Evolutionary conservation across 345 rosid species (phyloP), one percentile per base, ranked within the genome.

Genomic region (Fremontodendron californicum): DNA sequence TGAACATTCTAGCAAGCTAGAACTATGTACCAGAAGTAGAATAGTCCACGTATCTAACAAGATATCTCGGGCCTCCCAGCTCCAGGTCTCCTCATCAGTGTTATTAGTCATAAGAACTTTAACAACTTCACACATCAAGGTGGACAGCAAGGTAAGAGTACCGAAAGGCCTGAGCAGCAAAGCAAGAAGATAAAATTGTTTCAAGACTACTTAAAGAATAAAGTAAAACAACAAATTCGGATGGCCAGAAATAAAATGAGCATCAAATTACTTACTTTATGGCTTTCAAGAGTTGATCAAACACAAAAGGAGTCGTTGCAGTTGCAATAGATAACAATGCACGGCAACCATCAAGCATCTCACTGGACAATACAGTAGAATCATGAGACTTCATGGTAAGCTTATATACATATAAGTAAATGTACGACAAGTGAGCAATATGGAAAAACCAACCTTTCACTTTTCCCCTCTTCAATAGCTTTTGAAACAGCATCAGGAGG

Each of bases 281-380:
- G 37, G 94, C 87, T 87, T 86, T 93, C 76, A 92, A 81, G 84
- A 96, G 96, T 81, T 79, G 89, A 80, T 96, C 92, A 91, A 96
- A 92, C 61, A 82, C 77, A 79, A 78, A 76, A 69, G 97, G 91
- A 60, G 82, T 82, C 55, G 92, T 91, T 58, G 93, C 94, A 67
- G 91, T 92, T 81, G 92, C 96, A 74, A 96, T 85, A 65, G 94
- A 90, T 78, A 92, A 83, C 80, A 96, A 83, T 69, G 96, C 96
- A 61, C 99, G 99, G 82, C 98, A 96, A 74, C 99, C 98, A 85
- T 96, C 99, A 66, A 93, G 90, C 92, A 96, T 82, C 89, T 96
- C 99, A 85, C 99, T 96, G 90, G 63, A 84, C 46, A 75, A 79
- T 64, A 82, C 75, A n/a, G 13, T 33, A 67, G 43, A 10, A 23